These are phyloP conservation scores for Fagus sylvatica DNA, from an alignment of 306 rosid genomes.

Conservation along the genomic window DNA sequence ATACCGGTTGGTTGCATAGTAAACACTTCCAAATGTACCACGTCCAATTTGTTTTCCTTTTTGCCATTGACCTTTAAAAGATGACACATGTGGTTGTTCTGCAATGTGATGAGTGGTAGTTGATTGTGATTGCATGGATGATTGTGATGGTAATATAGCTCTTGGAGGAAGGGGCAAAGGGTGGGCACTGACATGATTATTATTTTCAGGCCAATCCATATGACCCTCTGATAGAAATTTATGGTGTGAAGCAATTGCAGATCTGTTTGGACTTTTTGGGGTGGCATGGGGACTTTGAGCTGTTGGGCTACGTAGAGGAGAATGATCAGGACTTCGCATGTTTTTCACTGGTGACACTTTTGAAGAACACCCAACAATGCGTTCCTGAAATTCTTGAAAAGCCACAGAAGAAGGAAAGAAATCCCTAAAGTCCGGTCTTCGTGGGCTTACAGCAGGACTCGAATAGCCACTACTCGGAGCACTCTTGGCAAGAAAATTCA, in stretches of 20 bases:
- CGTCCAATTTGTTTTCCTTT: conserved; percentile 90
- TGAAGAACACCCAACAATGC: conserved; percentile 19
- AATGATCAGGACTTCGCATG: conserved; percentile 44
- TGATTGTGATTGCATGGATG: conserved; percentile 34
- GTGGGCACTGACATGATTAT: conserved; percentile 57
- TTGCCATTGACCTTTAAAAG: conserved; percentile 83
- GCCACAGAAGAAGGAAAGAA: conserved; percentile 26
- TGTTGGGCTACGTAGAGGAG: conserved; percentile 58
- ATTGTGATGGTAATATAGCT: conserved; percentile 39
- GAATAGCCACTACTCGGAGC: conserved; percentile 73
- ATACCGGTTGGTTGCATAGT: conserved; percentile 75
- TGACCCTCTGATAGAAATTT: conserved; percentile 13
- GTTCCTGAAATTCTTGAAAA: conserved; percentile 42
- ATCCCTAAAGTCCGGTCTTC: conserved; percentile 51
- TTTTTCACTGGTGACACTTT: conserved; percentile 33
- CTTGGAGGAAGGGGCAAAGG: conserved; percentile 90
- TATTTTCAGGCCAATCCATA: conserved; percentile 49
- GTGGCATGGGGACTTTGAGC: conserved; percentile 28
- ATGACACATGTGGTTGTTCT: conserved; percentile 36
- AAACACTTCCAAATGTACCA: conserved; percentile 92
- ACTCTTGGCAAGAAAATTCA: conserved; percentile 55
- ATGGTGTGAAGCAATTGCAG: conserved; percentile 19
- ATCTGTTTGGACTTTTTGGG: conserved; percentile 42
- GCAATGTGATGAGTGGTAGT: conserved; percentile 21
- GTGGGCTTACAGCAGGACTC: conserved; percentile 83